These are phyloP conservation scores for Trypanosoma brucei DNA, from an alignment of 208 protist species.

Conservation along the genomic window DNA sequence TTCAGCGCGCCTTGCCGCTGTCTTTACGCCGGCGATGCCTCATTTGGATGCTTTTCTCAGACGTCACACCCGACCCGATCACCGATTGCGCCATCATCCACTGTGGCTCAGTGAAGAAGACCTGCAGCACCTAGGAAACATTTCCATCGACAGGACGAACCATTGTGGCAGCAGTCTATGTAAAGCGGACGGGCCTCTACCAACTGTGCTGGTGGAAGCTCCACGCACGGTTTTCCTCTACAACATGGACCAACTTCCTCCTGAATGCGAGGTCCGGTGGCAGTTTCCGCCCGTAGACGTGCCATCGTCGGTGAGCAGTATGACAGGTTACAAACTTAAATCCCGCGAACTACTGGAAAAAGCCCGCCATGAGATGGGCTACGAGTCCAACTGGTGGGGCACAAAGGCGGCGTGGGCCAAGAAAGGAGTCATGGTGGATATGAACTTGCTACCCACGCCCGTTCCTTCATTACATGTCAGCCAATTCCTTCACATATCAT, in stretches of 20 bases:
- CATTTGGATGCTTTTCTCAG: conserved; percentile 47
- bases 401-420: conserved; percentile 35
- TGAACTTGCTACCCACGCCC: conserved; percentile 14
- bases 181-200: background rate
- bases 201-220: conserved; percentile 4
- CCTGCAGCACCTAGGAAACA: conserved; percentile 10
- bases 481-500: conserved; percentile 74
- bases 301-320: conserved; percentile 14
- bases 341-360: conserved; percentile 22
- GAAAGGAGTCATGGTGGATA: conserved; percentile 17
- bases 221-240: conserved; percentile 12
- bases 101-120: conserved; percentile 73
- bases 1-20: conserved; percentile 24
- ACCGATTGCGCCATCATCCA: conserved; percentile 47
- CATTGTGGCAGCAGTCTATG: background rate
- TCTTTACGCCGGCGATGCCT: conserved; percentile 68
- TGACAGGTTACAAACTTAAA: conserved; percentile 11
- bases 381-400: conserved; percentile 64
- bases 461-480: conserved; percentile 14
- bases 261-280: conserved; percentile 23
- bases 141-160: background rate
- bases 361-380: conserved; percentile 19
- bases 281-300: conserved; percentile 10
- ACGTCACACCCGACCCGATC: conserved; percentile 32
- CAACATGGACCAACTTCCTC: conserved; percentile 24